Percentiles rank a stretch among this genome's conserved stretches.
Conservation (phyloP, 2,329 filamentous ascomycete genomes). For the Penicillium thymicola region DNA sequence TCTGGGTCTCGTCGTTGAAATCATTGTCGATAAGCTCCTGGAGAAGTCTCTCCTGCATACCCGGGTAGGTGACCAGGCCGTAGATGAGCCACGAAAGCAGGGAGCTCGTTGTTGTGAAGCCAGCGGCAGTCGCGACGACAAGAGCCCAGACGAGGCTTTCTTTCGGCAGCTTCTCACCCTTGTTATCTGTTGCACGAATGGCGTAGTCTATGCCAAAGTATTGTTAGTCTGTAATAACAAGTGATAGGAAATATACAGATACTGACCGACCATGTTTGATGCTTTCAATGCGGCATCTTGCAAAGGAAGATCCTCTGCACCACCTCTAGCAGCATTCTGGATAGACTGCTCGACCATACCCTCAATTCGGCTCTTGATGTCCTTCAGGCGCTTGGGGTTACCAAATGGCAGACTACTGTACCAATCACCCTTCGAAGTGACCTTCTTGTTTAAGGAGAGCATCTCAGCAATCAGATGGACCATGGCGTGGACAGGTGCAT, state of each 20-base stretch:
- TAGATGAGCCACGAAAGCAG: constrained; percentile 60
- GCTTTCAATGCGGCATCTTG: constrained; percentile 46
- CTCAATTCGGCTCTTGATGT: constrained; percentile 15
- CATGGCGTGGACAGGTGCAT: constrained; percentile 53
- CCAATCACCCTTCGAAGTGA: constrained; percentile 55
- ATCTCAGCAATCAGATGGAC: constrained; percentile 50
- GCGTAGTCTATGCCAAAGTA: constrained; percentile 46
- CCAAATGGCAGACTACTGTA: constrained; percentile 58
- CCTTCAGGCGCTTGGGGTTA: constrained; percentile 48
- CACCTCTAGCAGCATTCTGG: constrained; percentile 18
- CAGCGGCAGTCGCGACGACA: constrained; percentile 55
- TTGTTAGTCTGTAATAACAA: background rate
- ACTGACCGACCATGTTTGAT: constrained; percentile 40
- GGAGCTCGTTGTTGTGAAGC: constrained; percentile 59
- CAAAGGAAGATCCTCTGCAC: constrained; percentile 30
- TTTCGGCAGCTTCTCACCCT: constrained; percentile 54
- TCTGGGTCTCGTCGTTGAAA: constrained; percentile 43
- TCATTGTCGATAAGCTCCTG: constrained; percentile 52
- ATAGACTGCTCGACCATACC: constrained; percentile 25
- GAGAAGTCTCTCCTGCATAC: constrained; percentile 37
- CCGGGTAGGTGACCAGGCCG: too few relatives aligned
- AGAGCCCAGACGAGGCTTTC: constrained; percentile 42
- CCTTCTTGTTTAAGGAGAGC: constrained; percentile 58
- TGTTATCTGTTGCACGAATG: constrained; percentile 52
- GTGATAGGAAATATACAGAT: background rate